A percentile compares a stretch with the other conserved stretches of the same genome.
phyloP scores from a whole-genome alignment of 1,284 basidiomycete genomes.

The Inonotus obliquus region DNA sequence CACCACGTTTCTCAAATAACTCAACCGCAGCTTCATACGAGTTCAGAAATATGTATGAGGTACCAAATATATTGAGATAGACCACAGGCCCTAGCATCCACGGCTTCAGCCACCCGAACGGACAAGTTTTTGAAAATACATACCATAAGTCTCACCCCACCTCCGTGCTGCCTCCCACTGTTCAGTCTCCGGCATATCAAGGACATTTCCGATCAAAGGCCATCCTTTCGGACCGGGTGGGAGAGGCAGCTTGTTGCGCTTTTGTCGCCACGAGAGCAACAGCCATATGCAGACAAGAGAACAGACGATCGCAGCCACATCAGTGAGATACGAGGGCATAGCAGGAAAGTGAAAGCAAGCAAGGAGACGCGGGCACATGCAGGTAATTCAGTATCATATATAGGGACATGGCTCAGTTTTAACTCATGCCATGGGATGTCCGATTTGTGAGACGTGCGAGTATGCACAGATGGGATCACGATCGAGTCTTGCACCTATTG shows the following conservation, averaged over 20 bases:
- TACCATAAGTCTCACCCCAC: conserved; percentile 22
- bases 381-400: not conserved
- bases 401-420: no score
- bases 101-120: conserved; percentile 35
- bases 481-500: no score
- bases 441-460: no score
- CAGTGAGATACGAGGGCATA: not conserved
- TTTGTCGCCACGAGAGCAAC: not conserved
- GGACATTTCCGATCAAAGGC: conserved; percentile 20
- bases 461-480: no score
- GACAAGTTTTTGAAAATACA: conserved; percentile 30
- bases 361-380: not conserved
- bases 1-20: conserved; percentile 62
- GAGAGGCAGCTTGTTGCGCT: not conserved
- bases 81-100: conserved; percentile 54
- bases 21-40: conserved; percentile 48
- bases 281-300: not conserved
- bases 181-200: conserved; percentile 19
- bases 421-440: no score
- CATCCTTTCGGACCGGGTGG: conserved; percentile 21
- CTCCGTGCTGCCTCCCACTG: conserved; percentile 17
- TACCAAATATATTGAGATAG: conserved; percentile 27
- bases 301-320: not conserved
- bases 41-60: conserved; percentile 50
- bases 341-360: not conserved